Conservation (phyloP, 1,284 basidiomycete genomes). For the Kwoniella shivajii region DNA sequence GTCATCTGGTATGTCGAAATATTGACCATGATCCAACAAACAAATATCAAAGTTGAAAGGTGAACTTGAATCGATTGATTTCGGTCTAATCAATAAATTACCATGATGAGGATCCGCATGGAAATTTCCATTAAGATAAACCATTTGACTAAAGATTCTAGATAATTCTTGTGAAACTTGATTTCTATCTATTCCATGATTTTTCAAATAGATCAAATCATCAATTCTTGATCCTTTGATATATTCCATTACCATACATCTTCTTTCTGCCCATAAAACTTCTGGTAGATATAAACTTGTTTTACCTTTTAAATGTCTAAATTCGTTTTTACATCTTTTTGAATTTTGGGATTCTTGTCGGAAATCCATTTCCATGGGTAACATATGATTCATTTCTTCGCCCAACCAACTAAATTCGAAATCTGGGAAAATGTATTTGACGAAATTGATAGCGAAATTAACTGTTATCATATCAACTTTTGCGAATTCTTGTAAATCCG, state of each 20-base stretch:
- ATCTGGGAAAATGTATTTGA: constrained; percentile 74
- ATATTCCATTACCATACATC: constrained; percentile 92
- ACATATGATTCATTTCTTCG: constrained; percentile 87
- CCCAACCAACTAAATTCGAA: constrained; percentile 90
- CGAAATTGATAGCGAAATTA: constrained; percentile 66
- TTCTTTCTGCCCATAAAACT: constrained; percentile 77
- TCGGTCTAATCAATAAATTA: constrained; percentile 85
- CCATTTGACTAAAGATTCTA: constrained; percentile 84
- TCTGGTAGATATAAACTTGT: constrained; percentile 90
- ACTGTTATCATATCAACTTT: constrained; percentile 69
- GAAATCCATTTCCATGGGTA: constrained; percentile 84
- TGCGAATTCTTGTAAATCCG: constrained; percentile 89
- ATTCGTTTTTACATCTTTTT: constrained; percentile 69
- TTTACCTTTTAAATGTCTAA: constrained; percentile 62
- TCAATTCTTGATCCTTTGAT: constrained; percentile 86
- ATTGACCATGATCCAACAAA: constrained; percentile 80
- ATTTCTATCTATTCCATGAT: constrained; percentile 88
- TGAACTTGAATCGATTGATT: constrained; percentile 65
- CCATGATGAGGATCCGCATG: constrained; percentile 61
- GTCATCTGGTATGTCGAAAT: constrained; percentile 81
- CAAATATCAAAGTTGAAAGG: constrained; percentile 95
- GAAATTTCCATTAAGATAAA: constrained; percentile 80
- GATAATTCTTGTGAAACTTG: constrained; percentile 88
- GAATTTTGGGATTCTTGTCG: constrained; percentile 88
- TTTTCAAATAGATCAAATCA: constrained; percentile 79